These are phyloP conservation scores for Ramichloridium luteum DNA, from an alignment of 2,329 filamentous ascomycete species.

Conservation along the genomic window DNA sequence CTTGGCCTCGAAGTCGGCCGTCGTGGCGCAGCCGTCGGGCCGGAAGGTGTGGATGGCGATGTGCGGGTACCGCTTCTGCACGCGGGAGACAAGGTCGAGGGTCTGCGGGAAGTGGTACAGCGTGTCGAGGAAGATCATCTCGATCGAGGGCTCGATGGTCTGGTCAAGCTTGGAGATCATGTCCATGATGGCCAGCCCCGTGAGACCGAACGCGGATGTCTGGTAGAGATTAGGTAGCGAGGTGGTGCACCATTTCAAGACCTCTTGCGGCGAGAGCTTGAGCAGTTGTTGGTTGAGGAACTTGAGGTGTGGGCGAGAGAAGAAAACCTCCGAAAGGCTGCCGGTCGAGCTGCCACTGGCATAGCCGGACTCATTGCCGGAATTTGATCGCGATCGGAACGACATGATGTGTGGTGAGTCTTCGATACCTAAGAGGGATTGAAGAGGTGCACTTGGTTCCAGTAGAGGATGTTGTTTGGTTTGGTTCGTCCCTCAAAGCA, in stretches of 20 bases:
- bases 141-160: slow-evolving; percentile 38
- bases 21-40: slow-evolving; percentile 61
- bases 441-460: too few species aligned
- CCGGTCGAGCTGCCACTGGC: slow-evolving; percentile 54
- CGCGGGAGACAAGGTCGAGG: slow-evolving; percentile 46
- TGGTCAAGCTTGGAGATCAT: slow-evolving; percentile 63
- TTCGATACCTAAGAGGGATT: not conserved
- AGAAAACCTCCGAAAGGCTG: slow-evolving; percentile 62
- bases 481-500: not conserved
- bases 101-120: slow-evolving; percentile 42
- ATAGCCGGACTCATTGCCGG: slow-evolving; percentile 68
- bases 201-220: slow-evolving; percentile 40
- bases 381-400: slow-evolving; percentile 15
- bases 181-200: slow-evolving; percentile 42
- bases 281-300: slow-evolving; percentile 86
- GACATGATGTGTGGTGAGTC: slow-evolving; percentile 13
- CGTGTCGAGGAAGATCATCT: slow-evolving; percentile 44
- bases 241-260: slow-evolving; percentile 82
- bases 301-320: slow-evolving; percentile 77
- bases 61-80: slow-evolving; percentile 64
- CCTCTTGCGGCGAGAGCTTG: slow-evolving; percentile 75
- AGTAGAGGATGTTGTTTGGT: not conserved
- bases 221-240: slow-evolving; percentile 74
- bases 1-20: slow-evolving; percentile 64
- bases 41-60: slow-evolving; percentile 81